A percentile compares a stretch with the other conserved stretches of the same genome.
phyloP scores from a whole-genome alignment of 768 basidiomycete genomes.

The Boletus tylopilopsis region DNA sequence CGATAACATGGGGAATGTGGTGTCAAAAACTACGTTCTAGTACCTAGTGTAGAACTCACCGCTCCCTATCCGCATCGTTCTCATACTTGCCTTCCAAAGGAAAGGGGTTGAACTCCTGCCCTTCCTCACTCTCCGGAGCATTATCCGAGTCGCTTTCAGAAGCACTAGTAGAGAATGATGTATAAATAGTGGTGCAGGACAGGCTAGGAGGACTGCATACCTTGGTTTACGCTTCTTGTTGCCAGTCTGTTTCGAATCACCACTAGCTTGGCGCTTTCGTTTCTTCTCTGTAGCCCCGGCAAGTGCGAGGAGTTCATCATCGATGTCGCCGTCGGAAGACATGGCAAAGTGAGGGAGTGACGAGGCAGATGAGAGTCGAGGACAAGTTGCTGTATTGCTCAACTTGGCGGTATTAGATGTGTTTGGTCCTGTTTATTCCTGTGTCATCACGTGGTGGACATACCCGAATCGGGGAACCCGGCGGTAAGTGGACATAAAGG shows the following conservation, averaged over 20 bases:
- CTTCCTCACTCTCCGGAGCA: conserved; percentile 61
- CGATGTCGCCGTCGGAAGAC: conserved; percentile 50
- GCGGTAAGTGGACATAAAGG: conserved; percentile 6
- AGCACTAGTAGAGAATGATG: conserved; percentile 27
- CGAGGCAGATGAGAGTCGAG: neutral
- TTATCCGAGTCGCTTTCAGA: conserved; percentile 47
- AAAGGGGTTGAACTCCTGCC: conserved; percentile 59
- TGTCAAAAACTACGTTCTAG: conserved; percentile 28
- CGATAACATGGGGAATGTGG: conserved; percentile 4
- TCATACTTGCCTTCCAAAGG: conserved; percentile 90
- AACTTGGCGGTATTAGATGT: neutral
- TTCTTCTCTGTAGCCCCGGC: conserved; percentile 68
- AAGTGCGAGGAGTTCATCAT: conserved; percentile 78
- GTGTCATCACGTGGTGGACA: conserved; percentile 10
- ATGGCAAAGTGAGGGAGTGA: conserved; percentile 25
- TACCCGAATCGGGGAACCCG: conserved; percentile 7
- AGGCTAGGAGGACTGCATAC: conserved; percentile 40
- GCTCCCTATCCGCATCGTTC: conserved; percentile 77
- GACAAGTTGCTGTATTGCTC: neutral
- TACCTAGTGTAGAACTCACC: conserved; percentile 50
- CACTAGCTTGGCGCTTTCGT: conserved; percentile 53
- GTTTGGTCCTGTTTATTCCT: conserved; percentile 20
- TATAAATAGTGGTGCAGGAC: neutral
- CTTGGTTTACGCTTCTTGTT: conserved; percentile 70
- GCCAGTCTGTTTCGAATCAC: conserved; percentile 39